phyloP scores from a whole-genome alignment of 106 monocot species.

The Dendrobium huoshanense region DNA sequence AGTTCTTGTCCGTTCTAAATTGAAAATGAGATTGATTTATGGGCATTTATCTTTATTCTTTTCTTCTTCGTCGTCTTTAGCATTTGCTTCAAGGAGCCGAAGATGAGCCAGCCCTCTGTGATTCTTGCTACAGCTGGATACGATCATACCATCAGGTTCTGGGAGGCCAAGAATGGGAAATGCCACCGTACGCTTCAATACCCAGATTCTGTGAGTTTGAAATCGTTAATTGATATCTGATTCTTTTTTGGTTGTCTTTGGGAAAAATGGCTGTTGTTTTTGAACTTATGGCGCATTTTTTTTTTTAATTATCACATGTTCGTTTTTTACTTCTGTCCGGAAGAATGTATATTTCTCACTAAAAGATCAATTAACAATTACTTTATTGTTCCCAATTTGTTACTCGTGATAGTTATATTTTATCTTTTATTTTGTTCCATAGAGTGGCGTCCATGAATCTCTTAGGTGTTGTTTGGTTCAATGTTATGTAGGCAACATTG shows the following conservation, averaged over 20 bases:
- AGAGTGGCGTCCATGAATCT: too few relatives aligned
- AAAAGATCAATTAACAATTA: too few relatives aligned
- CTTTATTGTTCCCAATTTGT: too few relatives aligned
- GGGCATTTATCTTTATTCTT: background rate
- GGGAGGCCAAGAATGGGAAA: slow-evolving; percentile 75
- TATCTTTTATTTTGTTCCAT: too few relatives aligned
- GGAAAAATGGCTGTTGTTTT: too few relatives aligned
- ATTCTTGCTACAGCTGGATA: slow-evolving; percentile 69
- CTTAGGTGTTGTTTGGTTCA: too few relatives aligned
- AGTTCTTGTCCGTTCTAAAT: background rate
- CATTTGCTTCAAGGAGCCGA: background rate
- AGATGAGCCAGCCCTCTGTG: slow-evolving; percentile 65
- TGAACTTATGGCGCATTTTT: background rate
- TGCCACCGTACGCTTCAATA: slow-evolving; percentile 72
- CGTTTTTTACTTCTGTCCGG: too few relatives aligned
- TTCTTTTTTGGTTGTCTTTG: background rate
- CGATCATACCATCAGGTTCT: slow-evolving; percentile 72
- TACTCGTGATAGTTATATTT: too few relatives aligned
- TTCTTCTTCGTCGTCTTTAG: background rate
- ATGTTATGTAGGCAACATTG: too few relatives aligned
- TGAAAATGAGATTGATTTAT: background rate
- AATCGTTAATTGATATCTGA: background rate
- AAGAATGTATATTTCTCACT: too few relatives aligned
- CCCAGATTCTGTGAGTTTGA: slow-evolving; percentile 47
- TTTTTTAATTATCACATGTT: too few relatives aligned